A percentile compares a stretch with the other conserved stretches of the same genome.
Conservation (phyloP, 306 rosid genomes). For the Gillenia trifoliata region DNA sequence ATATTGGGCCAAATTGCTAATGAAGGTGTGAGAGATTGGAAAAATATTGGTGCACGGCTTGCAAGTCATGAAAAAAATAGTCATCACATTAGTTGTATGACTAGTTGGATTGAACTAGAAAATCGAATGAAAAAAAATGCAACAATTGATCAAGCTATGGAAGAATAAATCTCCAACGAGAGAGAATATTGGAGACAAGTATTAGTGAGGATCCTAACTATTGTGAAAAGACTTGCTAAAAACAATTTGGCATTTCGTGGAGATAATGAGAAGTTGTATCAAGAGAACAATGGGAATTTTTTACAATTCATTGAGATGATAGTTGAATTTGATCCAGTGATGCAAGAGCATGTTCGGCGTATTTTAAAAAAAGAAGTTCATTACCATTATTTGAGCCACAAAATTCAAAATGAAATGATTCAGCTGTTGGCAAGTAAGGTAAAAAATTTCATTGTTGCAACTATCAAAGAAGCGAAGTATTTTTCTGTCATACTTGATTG, state of each 20-base stretch:
- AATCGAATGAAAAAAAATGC: neutral
- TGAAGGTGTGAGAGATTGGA: neutral
- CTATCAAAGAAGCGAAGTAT: neutral
- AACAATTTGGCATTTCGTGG: neutral
- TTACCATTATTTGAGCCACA: neutral
- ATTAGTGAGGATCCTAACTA: neutral
- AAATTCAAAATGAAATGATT: neutral
- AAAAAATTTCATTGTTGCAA: neutral
- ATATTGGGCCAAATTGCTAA: neutral
- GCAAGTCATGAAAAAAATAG: neutral
- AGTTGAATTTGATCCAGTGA: neutral
- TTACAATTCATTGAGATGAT: neutral
- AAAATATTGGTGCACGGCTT: neutral
- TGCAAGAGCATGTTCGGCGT: neutral
- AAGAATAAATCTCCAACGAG: neutral
- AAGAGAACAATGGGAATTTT: neutral
- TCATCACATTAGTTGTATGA: neutral
- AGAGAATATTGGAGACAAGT: constrained; percentile 6
- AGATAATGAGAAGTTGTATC: neutral
- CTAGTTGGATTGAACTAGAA: neutral
- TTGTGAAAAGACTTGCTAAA: neutral
- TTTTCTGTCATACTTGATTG: neutral
- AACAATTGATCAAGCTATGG: constrained; percentile 3
- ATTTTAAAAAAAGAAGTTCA: neutral
- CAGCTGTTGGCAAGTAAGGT: neutral